phyloP scores from a whole-genome alignment of 768 basidiomycete species.

The Agrocybe pediades region DNA sequence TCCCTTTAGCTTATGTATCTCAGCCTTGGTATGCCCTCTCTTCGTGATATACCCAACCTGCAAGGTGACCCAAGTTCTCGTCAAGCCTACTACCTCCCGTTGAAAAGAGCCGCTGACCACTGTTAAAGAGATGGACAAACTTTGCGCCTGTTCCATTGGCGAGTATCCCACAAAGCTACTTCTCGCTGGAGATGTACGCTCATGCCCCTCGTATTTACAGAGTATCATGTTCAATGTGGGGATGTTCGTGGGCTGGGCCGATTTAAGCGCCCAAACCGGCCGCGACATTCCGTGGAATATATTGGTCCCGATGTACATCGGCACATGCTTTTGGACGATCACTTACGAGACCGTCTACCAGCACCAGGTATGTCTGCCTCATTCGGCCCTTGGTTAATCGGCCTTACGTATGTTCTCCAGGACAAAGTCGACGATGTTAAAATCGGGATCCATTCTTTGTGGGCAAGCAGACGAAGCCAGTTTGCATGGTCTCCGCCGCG shows the following conservation, averaged over 20 bases:
- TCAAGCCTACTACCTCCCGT: too few species aligned
- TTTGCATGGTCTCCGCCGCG: not conserved
- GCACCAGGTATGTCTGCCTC: not conserved
- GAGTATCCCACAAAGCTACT: not conserved
- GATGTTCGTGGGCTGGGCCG: constrained; percentile 7
- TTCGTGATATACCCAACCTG: constrained; percentile 7
- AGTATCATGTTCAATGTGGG: constrained; percentile 9
- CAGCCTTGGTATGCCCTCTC: not conserved
- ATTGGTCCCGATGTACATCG: not conserved
- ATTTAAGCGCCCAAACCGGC: not conserved
- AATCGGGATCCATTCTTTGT: not conserved
- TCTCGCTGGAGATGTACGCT: too few species aligned
- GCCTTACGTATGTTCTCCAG: not conserved
- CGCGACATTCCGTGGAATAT: not conserved
- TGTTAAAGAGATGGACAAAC: constrained; percentile 1
- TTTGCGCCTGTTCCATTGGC: constrained; percentile 2
- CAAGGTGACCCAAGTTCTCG: constrained; percentile 1
- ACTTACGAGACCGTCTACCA: constrained; percentile 5
- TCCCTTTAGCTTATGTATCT: not conserved
- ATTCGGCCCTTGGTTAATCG: too few species aligned
- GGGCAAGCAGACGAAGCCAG: not conserved
- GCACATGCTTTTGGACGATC: constrained; percentile 1
- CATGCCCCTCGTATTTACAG: not conserved
- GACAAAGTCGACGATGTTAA: not conserved
- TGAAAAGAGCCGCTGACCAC: not conserved